Percentiles rank a stretch among this genome's conserved stretches.
These are phyloP conservation scores for Leonotis leonurus DNA, from an alignment of 257 asterid genomes.

Conservation along the genomic window DNA sequence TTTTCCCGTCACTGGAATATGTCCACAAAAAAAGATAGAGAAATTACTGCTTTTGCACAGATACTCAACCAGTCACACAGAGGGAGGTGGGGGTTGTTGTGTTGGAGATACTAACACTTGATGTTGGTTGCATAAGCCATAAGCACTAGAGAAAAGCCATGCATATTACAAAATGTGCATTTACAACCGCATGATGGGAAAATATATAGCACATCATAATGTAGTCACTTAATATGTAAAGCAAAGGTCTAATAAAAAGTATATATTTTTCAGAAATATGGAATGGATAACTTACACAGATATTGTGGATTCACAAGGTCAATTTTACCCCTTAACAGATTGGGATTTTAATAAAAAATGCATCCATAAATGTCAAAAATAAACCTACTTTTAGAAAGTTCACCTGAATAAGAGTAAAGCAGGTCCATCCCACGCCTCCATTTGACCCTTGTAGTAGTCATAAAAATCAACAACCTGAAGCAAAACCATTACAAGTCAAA, in stretches of 20 bases:
- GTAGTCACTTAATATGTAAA: slow-evolving; percentile 2
- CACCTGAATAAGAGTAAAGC: slow-evolving; percentile 97
- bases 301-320: slow-evolving; percentile 17
- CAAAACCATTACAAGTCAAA: slow-evolving; percentile 22
- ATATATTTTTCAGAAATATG: not conserved
- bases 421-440: slow-evolving; percentile 99
- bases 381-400: slow-evolving; percentile 26
- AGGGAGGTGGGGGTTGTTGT: not conserved
- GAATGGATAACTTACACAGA: not conserved
- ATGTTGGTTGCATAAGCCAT: slow-evolving; percentile 8
- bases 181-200: not conserved
- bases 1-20: slow-evolving; percentile 81
- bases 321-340: not conserved
- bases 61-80: slow-evolving; percentile 3
- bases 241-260: too few relatives aligned
- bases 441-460: slow-evolving; percentile 97
- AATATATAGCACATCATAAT: not conserved
- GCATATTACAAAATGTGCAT: slow-evolving; percentile 4
- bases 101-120: slow-evolving; percentile 3
- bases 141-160: not conserved
- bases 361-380: slow-evolving; percentile 4
- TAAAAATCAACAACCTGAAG: slow-evolving; percentile 81
- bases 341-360: slow-evolving; percentile 1
- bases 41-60: not conserved
- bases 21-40: slow-evolving; percentile 7